These are phyloP conservation scores for Phytophthora citricola DNA, from an alignment of 352 stramenopile species.

Conservation along the genomic window DNA sequence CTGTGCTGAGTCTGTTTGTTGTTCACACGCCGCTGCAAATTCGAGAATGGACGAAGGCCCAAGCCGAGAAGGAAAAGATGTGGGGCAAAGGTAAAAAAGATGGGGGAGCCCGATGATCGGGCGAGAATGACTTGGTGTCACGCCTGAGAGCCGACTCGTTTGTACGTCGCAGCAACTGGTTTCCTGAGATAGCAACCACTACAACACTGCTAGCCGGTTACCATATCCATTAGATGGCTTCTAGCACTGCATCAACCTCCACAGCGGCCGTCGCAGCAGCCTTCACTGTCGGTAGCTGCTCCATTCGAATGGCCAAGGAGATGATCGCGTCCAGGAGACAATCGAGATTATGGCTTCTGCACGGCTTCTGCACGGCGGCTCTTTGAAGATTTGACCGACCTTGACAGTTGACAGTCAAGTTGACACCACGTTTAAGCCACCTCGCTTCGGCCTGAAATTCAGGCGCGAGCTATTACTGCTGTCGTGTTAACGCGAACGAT, in stretches of 20 bases:
- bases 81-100: slow-evolving; percentile 17
- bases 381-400: slow-evolving; percentile 25
- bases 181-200: slow-evolving; percentile 6
- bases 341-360: slow-evolving; percentile 20
- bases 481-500: slow-evolving; percentile 8
- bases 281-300: slow-evolving; percentile 4
- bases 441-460: no score
- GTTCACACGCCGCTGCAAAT: slow-evolving; percentile 22
- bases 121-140: slow-evolving; percentile 14
- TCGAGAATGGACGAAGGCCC: slow-evolving; percentile 24
- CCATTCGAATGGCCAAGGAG: not conserved
- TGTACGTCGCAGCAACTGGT: slow-evolving; percentile 14
- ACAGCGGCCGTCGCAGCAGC: slow-evolving; percentile 8
- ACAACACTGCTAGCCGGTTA: not conserved
- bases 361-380: slow-evolving; percentile 10
- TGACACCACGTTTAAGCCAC: slow-evolving; percentile 14
- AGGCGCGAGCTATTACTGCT: not conserved
- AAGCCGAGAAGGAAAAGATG: slow-evolving; percentile 14
- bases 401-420: no score
- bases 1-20: slow-evolving; percentile 3
- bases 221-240: no score
- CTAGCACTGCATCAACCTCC: not conserved
- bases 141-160: slow-evolving; percentile 18
- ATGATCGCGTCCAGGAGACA: slow-evolving; percentile 7
- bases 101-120: slow-evolving; percentile 24